Percentiles rank a stretch among this genome's conserved stretches.
These are phyloP conservation scores for Cordyceps cateniannulata DNA, from an alignment of 2,329 filamentous ascomycete species.

Conservation along the genomic window DNA sequence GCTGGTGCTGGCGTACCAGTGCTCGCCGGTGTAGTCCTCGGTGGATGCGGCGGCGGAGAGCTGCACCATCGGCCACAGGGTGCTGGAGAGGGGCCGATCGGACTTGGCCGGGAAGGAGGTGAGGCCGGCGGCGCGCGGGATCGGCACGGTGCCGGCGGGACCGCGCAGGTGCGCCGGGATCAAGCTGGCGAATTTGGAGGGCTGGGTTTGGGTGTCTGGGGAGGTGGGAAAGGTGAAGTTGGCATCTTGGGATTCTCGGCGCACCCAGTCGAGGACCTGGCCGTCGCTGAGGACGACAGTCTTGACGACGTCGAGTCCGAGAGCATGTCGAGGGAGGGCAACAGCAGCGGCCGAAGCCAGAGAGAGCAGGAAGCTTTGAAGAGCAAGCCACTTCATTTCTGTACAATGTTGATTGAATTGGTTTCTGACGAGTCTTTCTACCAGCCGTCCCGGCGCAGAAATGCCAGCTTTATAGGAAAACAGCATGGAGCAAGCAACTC, in stretches of 20 bases:
- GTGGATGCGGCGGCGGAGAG: too few relatives aligned
- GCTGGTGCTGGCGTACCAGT: constrained; percentile 17
- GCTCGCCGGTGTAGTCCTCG: constrained; percentile 14
- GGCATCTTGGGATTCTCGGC: constrained; percentile 14
- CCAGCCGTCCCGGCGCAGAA: not conserved
- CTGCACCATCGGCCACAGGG: too few relatives aligned
- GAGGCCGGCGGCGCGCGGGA: constrained; percentile 13
- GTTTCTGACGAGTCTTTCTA: not conserved
- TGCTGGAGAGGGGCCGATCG: not conserved
- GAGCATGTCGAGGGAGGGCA: not conserved
- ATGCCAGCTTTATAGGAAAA: not conserved
- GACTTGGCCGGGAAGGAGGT: constrained; percentile 13
- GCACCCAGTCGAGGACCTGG: constrained; percentile 18
- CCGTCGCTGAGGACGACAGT: constrained; percentile 13
- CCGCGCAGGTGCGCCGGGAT: constrained; percentile 9
- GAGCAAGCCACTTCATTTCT: not conserved
- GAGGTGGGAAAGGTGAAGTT: not conserved
- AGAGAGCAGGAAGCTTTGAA: not conserved
- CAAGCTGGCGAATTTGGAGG: not conserved
- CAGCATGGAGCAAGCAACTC: not conserved
- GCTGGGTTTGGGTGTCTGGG: not conserved
- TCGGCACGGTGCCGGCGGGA: constrained; percentile 17
- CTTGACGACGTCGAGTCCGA: constrained; percentile 13
- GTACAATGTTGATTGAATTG: too few relatives aligned
- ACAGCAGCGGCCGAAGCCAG: not conserved